Evolutionary conservation across 805 yeast genomes (phyloP).

Genomic region (Candida chauliodis): DNA sequence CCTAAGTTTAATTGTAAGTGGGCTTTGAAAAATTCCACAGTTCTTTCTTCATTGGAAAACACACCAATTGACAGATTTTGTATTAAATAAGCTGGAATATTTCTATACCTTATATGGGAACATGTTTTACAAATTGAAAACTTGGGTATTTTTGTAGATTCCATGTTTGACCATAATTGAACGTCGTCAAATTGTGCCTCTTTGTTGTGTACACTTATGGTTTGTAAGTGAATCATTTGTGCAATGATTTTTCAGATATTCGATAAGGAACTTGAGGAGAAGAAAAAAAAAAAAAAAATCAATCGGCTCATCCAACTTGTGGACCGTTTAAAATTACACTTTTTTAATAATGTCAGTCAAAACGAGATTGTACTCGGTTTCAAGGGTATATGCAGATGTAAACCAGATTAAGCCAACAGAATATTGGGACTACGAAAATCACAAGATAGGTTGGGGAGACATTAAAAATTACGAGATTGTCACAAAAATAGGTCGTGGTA

Average conservation of each 20-base stretch:
- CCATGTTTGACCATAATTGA: constrained; percentile 18
- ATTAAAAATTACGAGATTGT: constrained; percentile 67
- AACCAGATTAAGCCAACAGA: constrained; percentile 63
- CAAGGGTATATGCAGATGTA: constrained; percentile 71
- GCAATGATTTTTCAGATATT: not conserved
- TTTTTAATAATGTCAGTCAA: constrained; percentile 26
- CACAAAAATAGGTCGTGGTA: constrained; percentile 85
- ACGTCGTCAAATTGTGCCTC: constrained; percentile 14
- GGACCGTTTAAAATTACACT: too few species aligned
- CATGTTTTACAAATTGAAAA: not conserved
- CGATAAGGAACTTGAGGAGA: not conserved
- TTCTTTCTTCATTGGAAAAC: constrained; percentile 16
- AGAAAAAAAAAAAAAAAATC: constrained; percentile 2
- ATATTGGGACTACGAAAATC: constrained; percentile 85
- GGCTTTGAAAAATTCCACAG: constrained; percentile 18
- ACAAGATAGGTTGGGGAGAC: constrained; percentile 39
- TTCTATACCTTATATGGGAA: constrained; percentile 1
- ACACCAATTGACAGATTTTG: constrained; percentile 17
- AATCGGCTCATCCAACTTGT: constrained; percentile 4
- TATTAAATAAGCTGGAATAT: constrained; percentile 24
- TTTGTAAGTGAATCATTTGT: constrained; percentile 1
- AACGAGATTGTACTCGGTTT: constrained; percentile 24
- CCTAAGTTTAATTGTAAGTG: constrained; percentile 14
- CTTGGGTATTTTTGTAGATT: not conserved
- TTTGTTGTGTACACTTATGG: not conserved